Evolutionary conservation across 352 stramenopile species (phyloP), one percentile per base, ranked within the genome.

Genomic region (Elongisporangium prolatum): DNA sequence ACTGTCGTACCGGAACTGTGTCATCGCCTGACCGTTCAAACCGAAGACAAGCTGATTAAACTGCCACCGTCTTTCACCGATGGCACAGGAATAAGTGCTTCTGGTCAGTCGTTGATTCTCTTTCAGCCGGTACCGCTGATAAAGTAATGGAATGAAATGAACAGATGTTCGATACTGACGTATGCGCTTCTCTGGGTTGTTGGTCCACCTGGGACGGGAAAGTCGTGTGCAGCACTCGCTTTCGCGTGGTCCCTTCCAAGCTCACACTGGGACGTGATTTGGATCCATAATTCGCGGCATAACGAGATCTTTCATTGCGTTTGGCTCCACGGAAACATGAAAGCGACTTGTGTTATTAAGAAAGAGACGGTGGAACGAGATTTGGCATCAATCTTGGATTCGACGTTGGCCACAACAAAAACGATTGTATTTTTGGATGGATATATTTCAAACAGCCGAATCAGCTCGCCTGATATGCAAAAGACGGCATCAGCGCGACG

Each of bases 401-500:
- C 34, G 34, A 44, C 34, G 1, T 44, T 13, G 10, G 10, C 9
- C 10, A 44, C 34, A 44, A 17, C 10, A 44, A 44, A 1, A 44
- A 44, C 11, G 34, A 44, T 44, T 44, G 34, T 44, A 44, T 44
- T 44, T 17, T 13, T 44, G 34, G 10, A 44, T 44, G 34, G 34
- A 11, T 44, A 44, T 17, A 13, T 44, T 11, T 44, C 10, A 16
- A 44, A 13, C 34, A 1, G 34, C 10, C 2, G 56, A 64, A 24
- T 25, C 16, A 53, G 61, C 56, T 60, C 51, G 18, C 57, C 44
- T 60, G 5, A 60, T 52, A 28, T 68, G 55, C 52, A 21, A 52
- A 47, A 16, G 21, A 7, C 59, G 60, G 54, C 61, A 68, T 60
- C 48, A 49, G 21, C 22, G 40, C 20, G 57, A 68, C 61, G 57